Conservation (phyloP, 2,329 filamentous ascomycete genomes). For the Paecilomyces fulvus region DNA sequence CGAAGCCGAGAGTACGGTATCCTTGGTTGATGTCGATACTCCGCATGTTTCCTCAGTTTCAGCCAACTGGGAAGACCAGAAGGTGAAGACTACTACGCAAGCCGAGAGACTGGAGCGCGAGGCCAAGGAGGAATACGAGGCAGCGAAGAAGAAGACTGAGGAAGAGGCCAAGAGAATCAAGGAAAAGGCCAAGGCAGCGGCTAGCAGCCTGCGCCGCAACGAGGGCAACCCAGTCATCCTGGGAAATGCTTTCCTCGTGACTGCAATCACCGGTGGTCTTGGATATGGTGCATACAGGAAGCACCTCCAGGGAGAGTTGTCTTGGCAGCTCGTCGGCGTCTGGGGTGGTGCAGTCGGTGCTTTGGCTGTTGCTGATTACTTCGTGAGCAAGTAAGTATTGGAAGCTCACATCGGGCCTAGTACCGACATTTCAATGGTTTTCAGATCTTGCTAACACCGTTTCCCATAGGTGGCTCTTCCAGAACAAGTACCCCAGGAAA, state of each 20-base stretch:
- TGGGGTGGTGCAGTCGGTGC: conserved; percentile 37
- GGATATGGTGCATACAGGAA: conserved; percentile 42
- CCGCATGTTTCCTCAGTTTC: conserved; percentile 38
- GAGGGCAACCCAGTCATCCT: conserved; percentile 40
- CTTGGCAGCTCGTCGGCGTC: conserved; percentile 37
- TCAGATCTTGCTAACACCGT: conserved; percentile 2
- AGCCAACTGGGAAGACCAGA: conserved; percentile 32
- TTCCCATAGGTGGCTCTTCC: conserved; percentile 38
- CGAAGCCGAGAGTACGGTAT: conserved; percentile 33
- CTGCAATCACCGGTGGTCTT: conserved; percentile 33
- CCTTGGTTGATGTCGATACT: conserved; percentile 40
- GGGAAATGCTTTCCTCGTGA: conserved; percentile 36
- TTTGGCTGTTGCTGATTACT: conserved; percentile 39
- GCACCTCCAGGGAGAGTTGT: conserved; percentile 36
- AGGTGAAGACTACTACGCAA: conserved; percentile 39
- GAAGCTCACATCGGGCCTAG: background rate
- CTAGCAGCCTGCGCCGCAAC: conserved; percentile 28
- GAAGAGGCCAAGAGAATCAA: conserved; percentile 23
- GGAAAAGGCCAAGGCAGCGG: conserved; percentile 22
- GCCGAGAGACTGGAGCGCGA: conserved; percentile 38
- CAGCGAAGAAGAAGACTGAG: conserved; percentile 17
- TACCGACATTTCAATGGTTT: background rate
- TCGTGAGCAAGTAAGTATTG: conserved; percentile 40
- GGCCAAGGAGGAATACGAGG: conserved; percentile 21
- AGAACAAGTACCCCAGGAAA: conserved; percentile 44